A percentile compares a stretch with the other conserved stretches of the same genome.
These are phyloP conservation scores for Eucalyptus erythrocorys DNA, from an alignment of 345 rosid genomes.

Conservation along the genomic window DNA sequence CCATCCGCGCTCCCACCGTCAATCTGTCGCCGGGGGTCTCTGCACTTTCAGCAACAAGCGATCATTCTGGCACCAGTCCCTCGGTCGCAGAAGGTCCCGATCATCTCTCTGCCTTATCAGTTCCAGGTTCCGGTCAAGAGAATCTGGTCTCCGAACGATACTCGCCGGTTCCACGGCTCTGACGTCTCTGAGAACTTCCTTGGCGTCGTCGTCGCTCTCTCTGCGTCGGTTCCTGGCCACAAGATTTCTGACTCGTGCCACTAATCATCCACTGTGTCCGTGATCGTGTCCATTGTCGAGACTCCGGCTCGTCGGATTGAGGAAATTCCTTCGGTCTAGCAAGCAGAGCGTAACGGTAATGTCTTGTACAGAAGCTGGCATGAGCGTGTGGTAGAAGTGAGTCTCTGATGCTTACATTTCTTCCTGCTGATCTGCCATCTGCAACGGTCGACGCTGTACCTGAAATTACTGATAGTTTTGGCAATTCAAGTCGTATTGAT, in stretches of 20 bases:
- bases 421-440: conserved; percentile 47
- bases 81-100: conserved; percentile 36
- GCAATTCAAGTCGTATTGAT: conserved; percentile 78
- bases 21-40: conserved; percentile 34
- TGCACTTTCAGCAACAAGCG: conserved; percentile 32
- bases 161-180: conserved; percentile 52
- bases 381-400: conserved; percentile 39
- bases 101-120: conserved; percentile 43
- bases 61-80: conserved; percentile 77
- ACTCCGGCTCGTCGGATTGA: conserved; percentile 50
- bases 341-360: conserved; percentile 74
- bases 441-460: conserved; percentile 52
- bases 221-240: conserved; percentile 52
- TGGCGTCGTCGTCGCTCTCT: conserved; percentile 70
- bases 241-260: conserved; percentile 57
- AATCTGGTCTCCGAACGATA: conserved; percentile 58
- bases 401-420: conserved; percentile 37
- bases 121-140: conserved; percentile 48
- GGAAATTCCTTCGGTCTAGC: conserved; percentile 68
- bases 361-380: conserved; percentile 68
- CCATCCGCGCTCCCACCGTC: conserved; percentile 63
- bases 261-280: conserved; percentile 27
- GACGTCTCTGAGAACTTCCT: conserved; percentile 40
- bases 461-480: conserved; percentile 77
- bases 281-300: conserved; percentile 40